phyloP scores from a whole-genome alignment of 805 yeast genomes.

The Schwanniomyces pseudopolymorphus region DNA sequence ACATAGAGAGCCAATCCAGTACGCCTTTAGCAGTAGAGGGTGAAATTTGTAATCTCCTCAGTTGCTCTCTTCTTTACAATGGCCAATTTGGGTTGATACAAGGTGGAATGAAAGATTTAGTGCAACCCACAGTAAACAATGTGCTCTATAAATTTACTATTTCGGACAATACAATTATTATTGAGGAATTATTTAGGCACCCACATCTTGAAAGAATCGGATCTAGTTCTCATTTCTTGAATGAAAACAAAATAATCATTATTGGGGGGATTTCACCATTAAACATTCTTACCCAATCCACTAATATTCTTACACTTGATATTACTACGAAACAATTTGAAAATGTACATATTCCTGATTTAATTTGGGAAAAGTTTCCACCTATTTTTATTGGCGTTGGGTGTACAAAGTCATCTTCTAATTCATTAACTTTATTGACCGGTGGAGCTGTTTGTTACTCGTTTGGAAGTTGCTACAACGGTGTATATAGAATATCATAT shows the following conservation, averaged over 20 bases:
- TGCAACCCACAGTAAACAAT: conserved; percentile 29
- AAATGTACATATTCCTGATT: conserved; percentile 26
- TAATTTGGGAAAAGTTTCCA: conserved; percentile 42
- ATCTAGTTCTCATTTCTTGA: conserved; percentile 31
- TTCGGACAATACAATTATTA: conserved; percentile 11
- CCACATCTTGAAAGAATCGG: conserved; percentile 50
- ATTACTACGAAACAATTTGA: conserved; percentile 12
- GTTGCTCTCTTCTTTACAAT: conserved; percentile 37
- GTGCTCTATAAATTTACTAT: conserved; percentile 35
- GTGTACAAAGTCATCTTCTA: conserved; percentile 34
- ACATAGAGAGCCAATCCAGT: conserved; percentile 10
- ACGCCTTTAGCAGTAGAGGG: conserved; percentile 14
- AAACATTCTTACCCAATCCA: conserved; percentile 27
- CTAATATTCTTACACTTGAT: conserved; percentile 38
- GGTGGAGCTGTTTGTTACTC: conserved; percentile 87
- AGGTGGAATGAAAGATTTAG: conserved; percentile 46
- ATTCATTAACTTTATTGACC: conserved; percentile 1
- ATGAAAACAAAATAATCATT: conserved; percentile 38
- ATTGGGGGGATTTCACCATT: conserved; percentile 58
- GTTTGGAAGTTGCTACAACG: conserved; percentile 54
- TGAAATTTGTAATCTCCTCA: conserved; percentile 23
- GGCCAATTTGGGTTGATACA: conserved; percentile 37
- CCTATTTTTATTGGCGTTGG: conserved; percentile 58
- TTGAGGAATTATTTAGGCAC: conserved; percentile 18
- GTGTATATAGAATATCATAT: not conserved